phyloP scores from a whole-genome alignment of 768 basidiomycete species.

The Auricularia auricula-judae region DNA sequence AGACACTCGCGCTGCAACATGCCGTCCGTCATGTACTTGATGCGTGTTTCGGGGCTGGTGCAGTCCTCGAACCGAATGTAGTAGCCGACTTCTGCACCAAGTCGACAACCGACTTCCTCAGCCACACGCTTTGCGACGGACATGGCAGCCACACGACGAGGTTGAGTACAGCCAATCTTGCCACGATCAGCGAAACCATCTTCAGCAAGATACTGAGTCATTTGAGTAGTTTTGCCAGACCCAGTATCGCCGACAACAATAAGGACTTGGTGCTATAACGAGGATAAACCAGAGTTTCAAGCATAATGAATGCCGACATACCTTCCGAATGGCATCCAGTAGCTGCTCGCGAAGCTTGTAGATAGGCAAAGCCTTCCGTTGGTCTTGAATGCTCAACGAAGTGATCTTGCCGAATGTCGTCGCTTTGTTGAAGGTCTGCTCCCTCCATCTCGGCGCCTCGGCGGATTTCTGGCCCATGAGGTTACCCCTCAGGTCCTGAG shows the following conservation, averaged over 20 bases:
- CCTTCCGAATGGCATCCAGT: conserved; percentile 81
- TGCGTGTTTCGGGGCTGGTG: conserved; percentile 94
- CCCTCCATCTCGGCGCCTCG: conserved; percentile 84
- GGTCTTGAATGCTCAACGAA: conserved; percentile 81
- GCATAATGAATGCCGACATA: conserved; percentile 27
- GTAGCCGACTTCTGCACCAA: conserved; percentile 97
- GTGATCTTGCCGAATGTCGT: conserved; percentile 95
- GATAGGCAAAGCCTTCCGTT: conserved; percentile 83
- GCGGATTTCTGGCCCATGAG: conserved; percentile 73
- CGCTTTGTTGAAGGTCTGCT: conserved; percentile 86
- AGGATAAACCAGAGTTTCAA: conserved; percentile 12
- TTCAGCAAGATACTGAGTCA: conserved; percentile 97
- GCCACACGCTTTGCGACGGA: conserved; percentile 98
- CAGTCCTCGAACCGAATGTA: conserved; percentile 99
- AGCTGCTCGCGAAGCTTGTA: conserved; percentile 89
- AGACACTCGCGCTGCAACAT: conserved; percentile 97
- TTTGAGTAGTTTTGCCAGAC: conserved; percentile 98
- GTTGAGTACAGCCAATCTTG: conserved; percentile 94
- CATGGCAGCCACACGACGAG: conserved; percentile 98
- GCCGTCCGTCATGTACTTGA: conserved; percentile 99
- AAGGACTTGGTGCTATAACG: conserved; percentile 78
- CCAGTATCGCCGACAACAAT: conserved; percentile 99
- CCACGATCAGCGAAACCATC: conserved; percentile 84
- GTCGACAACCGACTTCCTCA: conserved; percentile 94
- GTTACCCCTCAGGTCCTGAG: conserved; percentile 80